Evolutionary conservation across 345 rosid species (phyloP), one percentile per base, ranked within the genome.

Genomic region (Laguncularia racemosa): DNA sequence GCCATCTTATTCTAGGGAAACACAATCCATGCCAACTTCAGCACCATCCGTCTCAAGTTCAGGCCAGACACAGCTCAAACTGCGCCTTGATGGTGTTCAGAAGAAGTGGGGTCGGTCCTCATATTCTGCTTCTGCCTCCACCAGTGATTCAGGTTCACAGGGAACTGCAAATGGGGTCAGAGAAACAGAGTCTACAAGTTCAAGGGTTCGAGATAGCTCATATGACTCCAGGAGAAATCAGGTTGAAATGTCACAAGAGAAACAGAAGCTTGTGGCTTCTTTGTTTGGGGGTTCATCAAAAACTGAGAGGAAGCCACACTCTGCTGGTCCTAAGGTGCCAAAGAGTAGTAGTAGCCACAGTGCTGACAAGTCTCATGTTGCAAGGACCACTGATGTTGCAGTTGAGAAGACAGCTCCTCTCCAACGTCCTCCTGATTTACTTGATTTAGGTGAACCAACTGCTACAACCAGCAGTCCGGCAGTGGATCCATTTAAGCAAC

Each of bases 181-280:
- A 53, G 76, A 77, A 62, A 61, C 44, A 2, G 88, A 77, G 59
- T 56, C 88, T 33, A 63, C 64, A 66, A 78, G 66, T 48, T 63
- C 88, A 40, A 83, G 71, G 69, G 70, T 77, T 21, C 78, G 65
- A 55, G 85, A 79, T 68, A 66, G 64, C 16, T 46, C 68, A 46
- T 74, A 78, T 21, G 87, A 84, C 64, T 71, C 85, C 55, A 85
- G 70, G 82, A 86, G 75, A 70, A 74, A 84, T 0, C 73, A 76
- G 61, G 71, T 73, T 66, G 96, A 89, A 70, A 65, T 87, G 20
- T 72, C 88, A 56, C 77, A 83, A 15, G 97, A 89, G 72, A 93
- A 87, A 74, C 92, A 93, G 84, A 89, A 83, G 78, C 97, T 93
- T n/a, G 99, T 96, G 56, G 99, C 97, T 50, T 89, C 99, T 44